These are phyloP conservation scores for Porcisia deanei DNA, from an alignment of 208 protist genomes.

Conservation along the genomic window DNA sequence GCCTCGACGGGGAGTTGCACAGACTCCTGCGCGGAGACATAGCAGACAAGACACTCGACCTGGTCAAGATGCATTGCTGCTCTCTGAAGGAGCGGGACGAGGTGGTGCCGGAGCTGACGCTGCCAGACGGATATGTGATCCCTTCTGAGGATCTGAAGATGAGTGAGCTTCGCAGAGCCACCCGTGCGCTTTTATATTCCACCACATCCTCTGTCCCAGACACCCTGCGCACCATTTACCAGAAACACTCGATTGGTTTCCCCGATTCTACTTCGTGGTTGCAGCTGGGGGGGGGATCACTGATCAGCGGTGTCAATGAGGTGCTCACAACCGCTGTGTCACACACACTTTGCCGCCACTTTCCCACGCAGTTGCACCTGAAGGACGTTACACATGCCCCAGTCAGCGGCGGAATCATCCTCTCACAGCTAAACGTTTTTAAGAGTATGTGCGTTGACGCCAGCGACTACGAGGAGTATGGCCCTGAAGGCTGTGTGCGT, in stretches of 20 bases:
- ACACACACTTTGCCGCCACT: slow-evolving; percentile 22
- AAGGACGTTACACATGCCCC: slow-evolving; percentile 45
- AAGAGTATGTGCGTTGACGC: slow-evolving; percentile 70
- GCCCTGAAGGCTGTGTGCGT: slow-evolving; percentile 65
- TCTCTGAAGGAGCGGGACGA: slow-evolving; percentile 17
- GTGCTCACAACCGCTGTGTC: slow-evolving; percentile 30
- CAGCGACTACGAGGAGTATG: slow-evolving; percentile 74
- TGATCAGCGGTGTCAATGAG: slow-evolving; percentile 20
- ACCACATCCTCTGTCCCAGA: slow-evolving; percentile 31
- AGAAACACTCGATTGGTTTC: slow-evolving; percentile 28
- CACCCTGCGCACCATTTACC: slow-evolving; percentile 27
- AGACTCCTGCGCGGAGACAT: slow-evolving; percentile 15
- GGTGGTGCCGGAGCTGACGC: slow-evolving; percentile 27
- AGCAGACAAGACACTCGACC: slow-evolving; percentile 17
- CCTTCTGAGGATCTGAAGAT: not conserved
- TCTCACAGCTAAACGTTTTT: slow-evolving; percentile 77
- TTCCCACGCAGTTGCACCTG: slow-evolving; percentile 30
- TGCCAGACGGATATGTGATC: slow-evolving; percentile 52
- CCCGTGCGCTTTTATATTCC: slow-evolving; percentile 31
- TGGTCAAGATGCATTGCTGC: slow-evolving; percentile 26
- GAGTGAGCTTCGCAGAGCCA: slow-evolving; percentile 21
- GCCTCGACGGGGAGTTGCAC: slow-evolving; percentile 43
- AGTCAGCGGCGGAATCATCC: slow-evolving; percentile 61
- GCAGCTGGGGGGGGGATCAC: slow-evolving; percentile 38
- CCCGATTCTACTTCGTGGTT: slow-evolving; percentile 41